Evolutionary conservation across 2,329 filamentous ascomycete genomes (phyloP), one percentile per base, ranked within the genome.

Genomic region (Allantophomopsis lycopodina): DNA sequence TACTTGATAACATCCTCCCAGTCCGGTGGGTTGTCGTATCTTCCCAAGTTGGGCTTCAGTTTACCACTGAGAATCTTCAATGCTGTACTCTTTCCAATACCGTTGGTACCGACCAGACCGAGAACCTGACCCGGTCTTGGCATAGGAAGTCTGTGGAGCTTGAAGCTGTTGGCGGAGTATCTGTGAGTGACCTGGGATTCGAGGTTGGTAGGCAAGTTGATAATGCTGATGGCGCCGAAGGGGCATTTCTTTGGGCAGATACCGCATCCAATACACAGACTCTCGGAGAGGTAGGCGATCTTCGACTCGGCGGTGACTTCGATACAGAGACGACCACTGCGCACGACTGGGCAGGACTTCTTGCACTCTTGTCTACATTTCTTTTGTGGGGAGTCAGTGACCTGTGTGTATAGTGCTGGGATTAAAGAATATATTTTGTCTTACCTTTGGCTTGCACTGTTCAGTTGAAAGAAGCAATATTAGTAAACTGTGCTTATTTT

Each of bases 311-410:
- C 69, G 39, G 74, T 71, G 55, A 98, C 93, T 70, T 98, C 89
- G 60, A 96, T 95, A 65, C 88, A 94, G 50, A 93, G 79, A 71
- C 95, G 96, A 64, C 91, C 91, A 44, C 88, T 94, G 55, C 89
- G 84, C 51, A 98, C 91, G 47, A 98, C 91, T 21, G 93, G 87
- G 62, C 91, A 98, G 21, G 88, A 89, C 63, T 96, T 96, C 64
- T 96, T 96, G 74, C 91, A 98, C 65, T 98, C 91, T 69, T 95
- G 89, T 51, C 89, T 80, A 64, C 91, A 96, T 86, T 96, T 96
- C 83, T 88, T n/a, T 55, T 49, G 51, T 12, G 17, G 12, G 43
- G 42, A n/a, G 43, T 44, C 7, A 33, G 37, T 38, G 49, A 44
- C 50, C 51, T 45, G 49, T 50, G 44, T 42, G 32, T 38, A 34